Conservation (phyloP, 805 yeast genomes). For the Wickerhamiella australiensis region DNA sequence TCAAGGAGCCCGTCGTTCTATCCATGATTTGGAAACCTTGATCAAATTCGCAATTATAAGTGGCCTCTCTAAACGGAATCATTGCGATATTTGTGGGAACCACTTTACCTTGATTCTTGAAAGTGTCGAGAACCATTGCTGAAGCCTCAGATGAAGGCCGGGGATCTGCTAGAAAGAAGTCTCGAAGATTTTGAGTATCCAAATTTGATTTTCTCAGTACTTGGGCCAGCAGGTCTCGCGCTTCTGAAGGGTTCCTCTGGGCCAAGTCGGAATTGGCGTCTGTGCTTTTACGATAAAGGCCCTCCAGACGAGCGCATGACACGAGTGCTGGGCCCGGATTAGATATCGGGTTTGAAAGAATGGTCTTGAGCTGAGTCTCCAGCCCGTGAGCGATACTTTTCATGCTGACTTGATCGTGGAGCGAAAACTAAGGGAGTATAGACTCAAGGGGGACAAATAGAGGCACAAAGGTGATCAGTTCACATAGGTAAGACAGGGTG, state of each 20-base stretch:
- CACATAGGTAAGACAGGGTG: no score
- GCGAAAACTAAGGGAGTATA: no score
- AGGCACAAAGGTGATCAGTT: no score
- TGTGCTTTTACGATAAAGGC: slow-evolving; percentile 16
- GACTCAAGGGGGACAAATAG: no score
- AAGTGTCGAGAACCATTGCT: slow-evolving; percentile 19
- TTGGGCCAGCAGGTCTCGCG: slow-evolving; percentile 17
- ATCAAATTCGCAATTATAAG: slow-evolving; percentile 46
- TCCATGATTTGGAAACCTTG: slow-evolving; percentile 49
- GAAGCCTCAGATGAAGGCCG: slow-evolving; percentile 17
- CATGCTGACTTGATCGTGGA: slow-evolving; percentile 5
- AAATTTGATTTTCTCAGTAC: slow-evolving; percentile 17
- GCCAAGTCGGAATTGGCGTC: slow-evolving; percentile 19
- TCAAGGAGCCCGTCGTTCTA: slow-evolving; percentile 45
- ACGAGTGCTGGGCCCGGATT: slow-evolving; percentile 11
- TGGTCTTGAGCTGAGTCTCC: slow-evolving; percentile 4
- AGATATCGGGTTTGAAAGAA: background rate
- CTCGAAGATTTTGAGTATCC: slow-evolving; percentile 18
- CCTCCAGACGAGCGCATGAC: slow-evolving; percentile 23
- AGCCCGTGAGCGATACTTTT: slow-evolving; percentile 6
- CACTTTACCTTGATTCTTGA: slow-evolving; percentile 14
- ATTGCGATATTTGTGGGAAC: slow-evolving; percentile 30
- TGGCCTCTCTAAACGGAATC: slow-evolving; percentile 51
- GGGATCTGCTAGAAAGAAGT: slow-evolving; percentile 19
- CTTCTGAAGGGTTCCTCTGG: slow-evolving; percentile 19